Conservation (phyloP, 208 protist species). For the Blastocrithidia nonstop region DNA sequence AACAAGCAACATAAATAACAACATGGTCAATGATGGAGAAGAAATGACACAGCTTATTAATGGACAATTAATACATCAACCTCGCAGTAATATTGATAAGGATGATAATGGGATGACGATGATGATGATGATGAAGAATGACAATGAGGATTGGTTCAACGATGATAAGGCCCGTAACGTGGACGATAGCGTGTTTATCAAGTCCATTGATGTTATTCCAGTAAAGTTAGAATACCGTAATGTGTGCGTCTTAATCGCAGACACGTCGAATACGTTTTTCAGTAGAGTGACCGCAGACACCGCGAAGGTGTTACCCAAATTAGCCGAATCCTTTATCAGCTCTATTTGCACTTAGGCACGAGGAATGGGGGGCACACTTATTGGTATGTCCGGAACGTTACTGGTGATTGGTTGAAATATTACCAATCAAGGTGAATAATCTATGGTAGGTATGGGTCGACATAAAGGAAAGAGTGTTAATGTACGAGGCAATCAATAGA, state of each 20-base stretch:
- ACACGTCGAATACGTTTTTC: background rate
- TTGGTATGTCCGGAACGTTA: background rate
- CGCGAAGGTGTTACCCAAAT: background rate
- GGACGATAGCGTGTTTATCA: background rate
- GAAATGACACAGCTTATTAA: no score
- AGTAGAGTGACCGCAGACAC: background rate
- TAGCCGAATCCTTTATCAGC: background rate
- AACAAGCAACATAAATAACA: no score
- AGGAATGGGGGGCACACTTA: background rate
- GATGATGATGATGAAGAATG: background rate
- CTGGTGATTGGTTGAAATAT: constrained; percentile 1
- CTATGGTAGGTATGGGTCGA: background rate
- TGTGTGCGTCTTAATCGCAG: background rate
- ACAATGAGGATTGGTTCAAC: background rate
- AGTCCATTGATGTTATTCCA: background rate
- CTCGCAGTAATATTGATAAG: no score
- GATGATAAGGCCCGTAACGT: background rate
- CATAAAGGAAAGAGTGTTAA: background rate
- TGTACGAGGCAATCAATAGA: background rate
- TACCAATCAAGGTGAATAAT: background rate
- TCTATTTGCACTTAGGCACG: background rate
- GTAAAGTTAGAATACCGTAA: background rate
- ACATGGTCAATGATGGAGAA: no score
- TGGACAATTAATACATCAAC: no score
- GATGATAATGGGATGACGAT: background rate